Conservation (phyloP, 495 filamentous ascomycete genomes). For the Penicillium silybi region DNA sequence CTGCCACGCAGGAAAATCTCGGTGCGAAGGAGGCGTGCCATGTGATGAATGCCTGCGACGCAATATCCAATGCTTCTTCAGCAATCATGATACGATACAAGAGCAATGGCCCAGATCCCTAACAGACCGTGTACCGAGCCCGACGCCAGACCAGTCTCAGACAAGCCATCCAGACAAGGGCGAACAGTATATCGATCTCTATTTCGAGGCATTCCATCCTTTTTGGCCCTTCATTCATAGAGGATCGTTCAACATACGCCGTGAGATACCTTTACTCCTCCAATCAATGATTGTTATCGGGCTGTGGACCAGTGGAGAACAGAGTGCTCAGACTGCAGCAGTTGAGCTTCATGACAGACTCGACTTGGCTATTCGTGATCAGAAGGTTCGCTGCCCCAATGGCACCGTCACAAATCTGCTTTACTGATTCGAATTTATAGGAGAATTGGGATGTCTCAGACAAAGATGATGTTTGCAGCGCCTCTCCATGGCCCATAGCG, state of each 20-base stretch:
- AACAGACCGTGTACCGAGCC: not conserved
- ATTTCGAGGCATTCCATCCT: slow-evolving; percentile 29
- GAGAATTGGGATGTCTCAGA: slow-evolving; percentile 28
- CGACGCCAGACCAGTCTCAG: not conserved
- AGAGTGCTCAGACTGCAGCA: slow-evolving; percentile 13
- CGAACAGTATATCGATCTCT: slow-evolving; percentile 18
- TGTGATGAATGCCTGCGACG: slow-evolving; percentile 25
- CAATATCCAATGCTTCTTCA: slow-evolving; percentile 14
- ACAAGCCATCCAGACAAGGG: not conserved
- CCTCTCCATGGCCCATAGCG: slow-evolving; percentile 26
- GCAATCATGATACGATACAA: not conserved
- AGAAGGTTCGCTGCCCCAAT: slow-evolving; percentile 12
- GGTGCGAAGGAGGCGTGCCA: slow-evolving; percentile 25
- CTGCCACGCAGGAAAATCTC: slow-evolving; percentile 22
- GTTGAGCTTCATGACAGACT: slow-evolving; percentile 23
- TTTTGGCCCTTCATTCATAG: slow-evolving; percentile 31
- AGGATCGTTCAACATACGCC: slow-evolving; percentile 15
- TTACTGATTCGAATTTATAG: slow-evolving; percentile 12
- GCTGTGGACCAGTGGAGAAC: slow-evolving; percentile 20
- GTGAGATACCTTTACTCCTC: slow-evolving; percentile 20
- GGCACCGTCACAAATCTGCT: not conserved
- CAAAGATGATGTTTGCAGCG: slow-evolving; percentile 1
- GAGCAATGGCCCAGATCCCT: not conserved
- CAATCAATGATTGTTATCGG: slow-evolving; percentile 29
- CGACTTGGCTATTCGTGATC: slow-evolving; percentile 19